Base-by-base conservation (phyloP, 495 filamentous ascomycete species). In the Margaritispora aquatica region DNA sequence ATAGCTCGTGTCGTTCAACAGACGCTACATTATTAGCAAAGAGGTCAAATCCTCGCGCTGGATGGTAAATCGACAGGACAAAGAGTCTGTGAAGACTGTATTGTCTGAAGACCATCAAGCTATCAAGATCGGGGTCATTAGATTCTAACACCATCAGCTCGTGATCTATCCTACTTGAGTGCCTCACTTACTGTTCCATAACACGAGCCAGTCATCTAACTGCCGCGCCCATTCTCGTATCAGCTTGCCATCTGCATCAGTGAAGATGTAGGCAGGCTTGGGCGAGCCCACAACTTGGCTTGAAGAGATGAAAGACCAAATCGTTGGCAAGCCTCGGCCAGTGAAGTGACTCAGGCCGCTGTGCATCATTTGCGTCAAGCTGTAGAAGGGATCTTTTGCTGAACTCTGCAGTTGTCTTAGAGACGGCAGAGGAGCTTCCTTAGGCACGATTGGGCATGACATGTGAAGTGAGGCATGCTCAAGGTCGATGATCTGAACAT, bases 401-500 rank as follows among this genome's bases (percentile, higher is more conserved):
- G 69, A 63, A 17, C 59, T 66, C 29, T 70, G 69, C 2, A 73
- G 65, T 15, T 59, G 61, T 29, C 62, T 63, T 21, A 62, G 60
- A n/a, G 54, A 57, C 9, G 54, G 59, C 2, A 57, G 26, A 5
- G 69, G 70, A 19, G 73, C 69, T 27, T 75, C 66, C 31, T 63
- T 65, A 7, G 73, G 73, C 4, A 75, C 51, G 24, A 75, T 60
- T 22, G 73, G 73, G 24, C 71, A 70, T 1, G 69, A 73, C 71
- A 75, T 70, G 26, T 75, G 72, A 63, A 75, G 72, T 11, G 73
- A 75, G 2, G 72, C 73, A 60, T 75, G 73, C 58, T 75, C 73
- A 17, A 75, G 69, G 38, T 75, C 73, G 41, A 73, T 73, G n/a
- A 75, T 68, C 72, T 75, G n/a, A 21, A 7, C 7, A n/a, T 3